Percentiles rank a stretch among this genome's conserved stretches.
Evolutionary conservation across 2,329 filamentous ascomycete genomes (phyloP).

Genomic region (Conoideocrella luteorostrata): DNA sequence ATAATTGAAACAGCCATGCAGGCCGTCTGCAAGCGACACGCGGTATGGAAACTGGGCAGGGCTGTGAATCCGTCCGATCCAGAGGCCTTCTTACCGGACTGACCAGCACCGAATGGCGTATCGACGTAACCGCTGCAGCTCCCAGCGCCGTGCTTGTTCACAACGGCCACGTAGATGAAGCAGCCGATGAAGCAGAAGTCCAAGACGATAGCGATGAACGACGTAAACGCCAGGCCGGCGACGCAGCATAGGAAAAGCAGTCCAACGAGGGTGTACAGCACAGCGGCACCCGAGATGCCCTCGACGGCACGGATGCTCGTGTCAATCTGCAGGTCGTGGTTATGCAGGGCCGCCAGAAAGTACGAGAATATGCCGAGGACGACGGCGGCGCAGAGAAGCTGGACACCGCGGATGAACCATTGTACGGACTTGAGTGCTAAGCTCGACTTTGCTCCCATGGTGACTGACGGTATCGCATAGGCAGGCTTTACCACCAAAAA

Average conservation of each 20-base stretch:
- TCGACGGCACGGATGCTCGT: constrained; percentile 66
- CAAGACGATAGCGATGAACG: constrained; percentile 65
- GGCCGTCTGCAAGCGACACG: constrained; percentile 72
- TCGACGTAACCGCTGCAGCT: constrained; percentile 55
- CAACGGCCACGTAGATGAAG: constrained; percentile 75
- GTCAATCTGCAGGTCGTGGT: constrained; percentile 57
- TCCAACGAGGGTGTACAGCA: constrained; percentile 68
- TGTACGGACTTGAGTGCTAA: constrained; percentile 62
- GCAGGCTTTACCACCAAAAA: too few species aligned
- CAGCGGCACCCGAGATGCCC: constrained; percentile 68
- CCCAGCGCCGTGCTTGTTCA: constrained; percentile 62
- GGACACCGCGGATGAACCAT: constrained; percentile 65
- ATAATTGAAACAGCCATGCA: constrained; percentile 73
- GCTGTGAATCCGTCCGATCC: constrained; percentile 39
- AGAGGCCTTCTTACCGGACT: constrained; percentile 43
- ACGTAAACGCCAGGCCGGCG: constrained; percentile 67
- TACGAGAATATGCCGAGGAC: constrained; percentile 77
- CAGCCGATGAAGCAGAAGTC: constrained; percentile 69
- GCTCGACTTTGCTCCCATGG: constrained; percentile 24
- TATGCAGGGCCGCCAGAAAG: constrained; percentile 68
- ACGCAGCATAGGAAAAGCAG: constrained; percentile 72
- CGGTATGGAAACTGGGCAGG: constrained; percentile 41
- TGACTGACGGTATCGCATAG: neutral
- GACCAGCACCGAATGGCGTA: constrained; percentile 64
- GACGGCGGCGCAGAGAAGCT: constrained; percentile 66